phyloP scores from a whole-genome alignment of 371 early-diverging fungal species.

The Rhizopus sp. region DNA sequence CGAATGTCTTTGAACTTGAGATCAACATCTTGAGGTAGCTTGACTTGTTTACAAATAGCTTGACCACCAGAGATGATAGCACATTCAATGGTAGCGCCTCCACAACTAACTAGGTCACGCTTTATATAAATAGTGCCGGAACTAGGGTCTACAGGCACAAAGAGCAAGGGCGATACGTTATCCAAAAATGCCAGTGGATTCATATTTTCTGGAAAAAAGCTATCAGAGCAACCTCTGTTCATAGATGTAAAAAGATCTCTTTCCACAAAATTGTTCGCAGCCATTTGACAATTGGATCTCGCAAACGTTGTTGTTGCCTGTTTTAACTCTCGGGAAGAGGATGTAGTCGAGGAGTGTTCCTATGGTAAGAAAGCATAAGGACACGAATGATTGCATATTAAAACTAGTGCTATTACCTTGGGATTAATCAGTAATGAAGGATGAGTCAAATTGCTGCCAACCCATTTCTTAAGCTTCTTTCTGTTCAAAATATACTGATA shows the following conservation, averaged over 20 bases:
- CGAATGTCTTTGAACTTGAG: constrained; percentile 19
- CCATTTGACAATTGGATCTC: too few species aligned
- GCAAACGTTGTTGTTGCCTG: too few species aligned
- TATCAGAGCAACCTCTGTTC: too few species aligned
- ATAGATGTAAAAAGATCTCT: too few species aligned
- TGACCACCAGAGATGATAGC: constrained; percentile 37
- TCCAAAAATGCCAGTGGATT: constrained; percentile 25
- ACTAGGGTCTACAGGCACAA: constrained; percentile 13
- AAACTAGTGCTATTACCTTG: constrained; percentile 30
- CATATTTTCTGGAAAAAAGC: too few species aligned
- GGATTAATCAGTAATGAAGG: constrained; percentile 54
- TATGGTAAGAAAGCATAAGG: background rate
- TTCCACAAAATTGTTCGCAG: background rate
- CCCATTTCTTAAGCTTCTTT: constrained; percentile 48
- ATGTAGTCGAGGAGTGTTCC: constrained; percentile 2
- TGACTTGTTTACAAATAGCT: constrained; percentile 15
- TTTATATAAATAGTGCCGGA: constrained; percentile 25
- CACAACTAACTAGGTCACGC: constrained; percentile 22
- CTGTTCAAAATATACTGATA: constrained; percentile 61
- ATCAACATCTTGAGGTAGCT: background rate
- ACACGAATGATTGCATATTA: too few species aligned
- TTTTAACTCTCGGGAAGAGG: background rate
- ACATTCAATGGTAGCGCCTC: constrained; percentile 35
- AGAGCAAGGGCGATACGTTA: constrained; percentile 22
- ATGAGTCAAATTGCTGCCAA: constrained; percentile 51